Conservation (phyloP, 2,329 filamentous ascomycete species). For the Verticillium longisporum region DNA sequence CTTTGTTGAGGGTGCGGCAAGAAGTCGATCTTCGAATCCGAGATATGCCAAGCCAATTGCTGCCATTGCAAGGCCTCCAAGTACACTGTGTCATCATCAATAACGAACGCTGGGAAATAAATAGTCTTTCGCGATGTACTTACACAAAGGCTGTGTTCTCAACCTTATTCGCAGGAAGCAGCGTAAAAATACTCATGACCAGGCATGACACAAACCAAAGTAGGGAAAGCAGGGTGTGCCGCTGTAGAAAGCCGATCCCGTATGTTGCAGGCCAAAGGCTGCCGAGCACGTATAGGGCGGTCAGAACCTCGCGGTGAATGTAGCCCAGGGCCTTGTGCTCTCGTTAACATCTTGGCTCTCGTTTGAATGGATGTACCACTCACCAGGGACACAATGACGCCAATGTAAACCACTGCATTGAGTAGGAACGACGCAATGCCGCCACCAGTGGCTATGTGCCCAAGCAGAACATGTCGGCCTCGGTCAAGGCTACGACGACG, state of each 20-base stretch:
- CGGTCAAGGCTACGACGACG: slow-evolving; percentile 61
- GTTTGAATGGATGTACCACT: slow-evolving; percentile 16
- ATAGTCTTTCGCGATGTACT: slow-evolving; percentile 18
- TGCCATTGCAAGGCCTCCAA: slow-evolving; percentile 74
- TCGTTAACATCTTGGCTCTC: neutral
- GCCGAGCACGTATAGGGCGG: slow-evolving; percentile 68
- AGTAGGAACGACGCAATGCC: slow-evolving; percentile 53
- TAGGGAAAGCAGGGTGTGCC: slow-evolving; percentile 55
- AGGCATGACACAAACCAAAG: slow-evolving; percentile 74
- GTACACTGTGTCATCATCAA: slow-evolving; percentile 42
- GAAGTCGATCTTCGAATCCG: slow-evolving; percentile 59
- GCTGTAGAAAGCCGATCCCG: slow-evolving; percentile 63
- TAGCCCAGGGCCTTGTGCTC: slow-evolving; percentile 72
- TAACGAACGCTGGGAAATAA: neutral
- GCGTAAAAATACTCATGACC: slow-evolving; percentile 83
- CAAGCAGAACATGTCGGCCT: slow-evolving; percentile 63
- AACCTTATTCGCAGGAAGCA: slow-evolving; percentile 78
- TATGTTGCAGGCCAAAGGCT: slow-evolving; percentile 73
- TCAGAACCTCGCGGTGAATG: slow-evolving; percentile 83
- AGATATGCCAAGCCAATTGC: slow-evolving; percentile 71
- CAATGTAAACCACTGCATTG: slow-evolving; percentile 62
- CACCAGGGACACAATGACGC: slow-evolving; percentile 72
- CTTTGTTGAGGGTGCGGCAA: neutral
- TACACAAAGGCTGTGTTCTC: slow-evolving; percentile 74
- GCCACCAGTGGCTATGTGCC: slow-evolving; percentile 55